phyloP scores from a whole-genome alignment of 176 grass and related monocot genomes.

The Avena eriantha region DNA sequence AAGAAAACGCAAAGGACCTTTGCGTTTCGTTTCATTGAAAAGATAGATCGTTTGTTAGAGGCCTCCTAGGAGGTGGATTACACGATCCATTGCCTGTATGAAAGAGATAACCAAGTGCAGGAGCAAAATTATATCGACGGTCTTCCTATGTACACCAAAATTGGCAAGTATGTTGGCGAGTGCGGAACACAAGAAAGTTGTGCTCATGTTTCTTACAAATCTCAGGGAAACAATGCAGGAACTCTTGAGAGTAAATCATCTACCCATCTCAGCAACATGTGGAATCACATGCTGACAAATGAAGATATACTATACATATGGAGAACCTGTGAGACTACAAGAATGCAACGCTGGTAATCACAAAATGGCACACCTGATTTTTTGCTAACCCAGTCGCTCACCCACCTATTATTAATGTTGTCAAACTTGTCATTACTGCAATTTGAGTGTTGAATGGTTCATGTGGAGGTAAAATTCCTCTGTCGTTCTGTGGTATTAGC shows the following conservation, averaged over 20 bases:
- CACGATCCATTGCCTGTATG: background rate
- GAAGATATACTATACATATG: background rate
- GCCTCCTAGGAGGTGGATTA: background rate
- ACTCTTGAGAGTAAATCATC: background rate
- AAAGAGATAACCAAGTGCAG: background rate
- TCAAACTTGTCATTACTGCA: background rate
- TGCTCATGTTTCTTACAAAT: background rate
- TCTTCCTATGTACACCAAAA: background rate
- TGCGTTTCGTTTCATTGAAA: too few relatives aligned
- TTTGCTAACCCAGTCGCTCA: background rate
- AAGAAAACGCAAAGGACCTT: too few relatives aligned
- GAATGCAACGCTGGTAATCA: conserved; percentile 1
- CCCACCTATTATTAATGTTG: background rate
- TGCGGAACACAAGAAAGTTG: background rate
- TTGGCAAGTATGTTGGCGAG: background rate
- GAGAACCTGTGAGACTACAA: background rate
- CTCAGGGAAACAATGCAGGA: background rate
- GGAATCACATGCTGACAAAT: background rate
- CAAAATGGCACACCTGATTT: background rate
- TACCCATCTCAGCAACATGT: background rate
- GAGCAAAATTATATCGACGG: background rate
- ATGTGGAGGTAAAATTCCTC: background rate
- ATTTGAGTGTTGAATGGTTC: background rate
- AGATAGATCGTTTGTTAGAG: too few relatives aligned
- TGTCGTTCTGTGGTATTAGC: background rate